These are phyloP conservation scores for Craspedostauros australis DNA, from an alignment of 108 stramenopile genomes.

Conservation along the genomic window DNA sequence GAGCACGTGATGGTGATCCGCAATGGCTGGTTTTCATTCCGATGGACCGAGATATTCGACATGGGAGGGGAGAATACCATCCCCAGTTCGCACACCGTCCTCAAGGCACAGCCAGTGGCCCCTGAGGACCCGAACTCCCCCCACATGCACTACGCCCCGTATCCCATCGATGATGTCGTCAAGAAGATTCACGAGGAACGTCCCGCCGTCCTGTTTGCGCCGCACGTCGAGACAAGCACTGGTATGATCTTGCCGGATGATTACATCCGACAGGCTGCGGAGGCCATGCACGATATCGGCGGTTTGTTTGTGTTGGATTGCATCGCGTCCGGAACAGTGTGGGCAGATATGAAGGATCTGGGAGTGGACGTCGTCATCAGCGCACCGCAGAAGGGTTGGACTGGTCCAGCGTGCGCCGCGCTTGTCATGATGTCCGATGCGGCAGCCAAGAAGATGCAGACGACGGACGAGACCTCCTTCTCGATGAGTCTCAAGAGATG, in stretches of 20 bases:
- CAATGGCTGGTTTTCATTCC: constrained; percentile 89
- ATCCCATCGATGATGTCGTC: constrained; percentile 84
- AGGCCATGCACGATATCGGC: constrained; percentile 80
- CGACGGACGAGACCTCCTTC: constrained; percentile 71
- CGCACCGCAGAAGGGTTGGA: constrained; percentile 95
- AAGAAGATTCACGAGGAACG: constrained; percentile 67
- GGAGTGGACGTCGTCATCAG: constrained; percentile 87
- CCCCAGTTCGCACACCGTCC: constrained; percentile 72
- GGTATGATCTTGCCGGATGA: constrained; percentile 90
- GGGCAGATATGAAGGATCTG: constrained; percentile 91
- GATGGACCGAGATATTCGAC: constrained; percentile 94
- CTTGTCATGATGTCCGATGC: constrained; percentile 76
- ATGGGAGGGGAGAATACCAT: constrained; percentile 61
- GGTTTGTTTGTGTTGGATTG: constrained; percentile 90
- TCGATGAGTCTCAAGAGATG: constrained; percentile 83
- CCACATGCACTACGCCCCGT: constrained; percentile 69
- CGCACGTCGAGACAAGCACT: constrained; percentile 89
- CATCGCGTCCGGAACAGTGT: constrained; percentile 86
- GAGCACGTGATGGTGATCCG: constrained; percentile 89
- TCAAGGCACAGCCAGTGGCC: constrained; percentile 64
- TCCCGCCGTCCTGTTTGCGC: constrained; percentile 82
- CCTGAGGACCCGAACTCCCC: constrained; percentile 20
- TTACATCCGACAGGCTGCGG: constrained; percentile 74
- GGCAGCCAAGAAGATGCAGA: constrained; percentile 53
- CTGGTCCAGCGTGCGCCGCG: constrained; percentile 84